Conservation (phyloP, 805 yeast species). For the Candida bentonensis region DNA sequence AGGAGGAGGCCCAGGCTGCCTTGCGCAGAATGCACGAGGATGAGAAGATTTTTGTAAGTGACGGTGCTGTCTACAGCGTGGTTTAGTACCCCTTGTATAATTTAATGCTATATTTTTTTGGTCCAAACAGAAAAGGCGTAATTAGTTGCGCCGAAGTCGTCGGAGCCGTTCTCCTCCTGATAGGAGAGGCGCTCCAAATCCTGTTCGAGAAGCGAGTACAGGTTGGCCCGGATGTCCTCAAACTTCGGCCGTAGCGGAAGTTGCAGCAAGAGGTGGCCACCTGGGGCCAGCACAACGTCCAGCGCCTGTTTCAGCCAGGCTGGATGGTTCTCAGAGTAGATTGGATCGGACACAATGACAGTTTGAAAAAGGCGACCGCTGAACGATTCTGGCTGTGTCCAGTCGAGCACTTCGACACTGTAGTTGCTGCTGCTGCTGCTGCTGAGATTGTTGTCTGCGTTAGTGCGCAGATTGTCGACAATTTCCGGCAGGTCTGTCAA, state of each 20-base stretch:
- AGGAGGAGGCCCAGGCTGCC: conserved; percentile 26
- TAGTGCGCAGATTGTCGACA: conserved; percentile 47
- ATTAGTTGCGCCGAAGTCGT: conserved; percentile 68
- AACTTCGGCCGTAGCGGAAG: conserved; percentile 61
- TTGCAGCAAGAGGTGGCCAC: conserved; percentile 47
- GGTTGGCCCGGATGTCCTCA: conserved; percentile 43
- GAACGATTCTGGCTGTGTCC: conserved; percentile 45
- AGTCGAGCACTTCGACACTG: conserved; percentile 49
- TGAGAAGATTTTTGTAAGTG: conserved; percentile 25
- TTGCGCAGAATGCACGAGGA: conserved; percentile 21
- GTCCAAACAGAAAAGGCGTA: conserved; percentile 26
- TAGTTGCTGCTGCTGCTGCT: conserved; percentile 15
- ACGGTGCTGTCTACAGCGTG: conserved; percentile 17
- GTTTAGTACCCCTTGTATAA: background rate
- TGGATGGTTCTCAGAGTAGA: conserved; percentile 77
- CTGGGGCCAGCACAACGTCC: conserved; percentile 27
- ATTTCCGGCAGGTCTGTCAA: conserved; percentile 77
- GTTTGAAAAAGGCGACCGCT: conserved; percentile 32
- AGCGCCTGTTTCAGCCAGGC: conserved; percentile 53
- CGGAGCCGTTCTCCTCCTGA: conserved; percentile 50
- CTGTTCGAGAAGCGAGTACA: conserved; percentile 41
- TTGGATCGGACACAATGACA: conserved; percentile 72
- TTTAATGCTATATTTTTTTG: background rate
- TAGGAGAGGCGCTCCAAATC: conserved; percentile 23
- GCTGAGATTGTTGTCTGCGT: conserved; percentile 36